phyloP scores from a whole-genome alignment of 306 rosid genomes.

The Sicyos baderoa region DNA sequence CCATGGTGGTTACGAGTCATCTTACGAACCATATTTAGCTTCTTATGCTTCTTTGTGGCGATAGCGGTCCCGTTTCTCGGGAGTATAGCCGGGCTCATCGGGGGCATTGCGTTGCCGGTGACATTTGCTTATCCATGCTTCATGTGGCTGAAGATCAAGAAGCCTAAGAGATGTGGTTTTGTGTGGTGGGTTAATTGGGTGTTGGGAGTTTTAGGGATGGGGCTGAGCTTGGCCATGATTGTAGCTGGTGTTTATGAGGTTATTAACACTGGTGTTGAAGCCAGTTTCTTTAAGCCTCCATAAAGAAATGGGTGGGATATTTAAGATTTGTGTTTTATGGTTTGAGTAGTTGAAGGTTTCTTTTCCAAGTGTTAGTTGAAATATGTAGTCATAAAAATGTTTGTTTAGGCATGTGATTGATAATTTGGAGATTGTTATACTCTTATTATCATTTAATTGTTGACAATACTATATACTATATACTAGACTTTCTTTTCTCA shows the following conservation, averaged over 20 bases:
- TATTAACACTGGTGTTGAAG: conserved; percentile 27
- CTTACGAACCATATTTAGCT: conserved; percentile 29
- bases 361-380: not conserved
- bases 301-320: not conserved
- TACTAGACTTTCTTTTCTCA: no score
- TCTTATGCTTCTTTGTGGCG: conserved; percentile 28
- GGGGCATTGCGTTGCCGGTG: conserved; percentile 47
- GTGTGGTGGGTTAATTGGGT: conserved; percentile 37
- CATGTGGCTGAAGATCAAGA: conserved; percentile 51
- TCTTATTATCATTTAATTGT: no score
- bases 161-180: conserved; percentile 26
- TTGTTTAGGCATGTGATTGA: not conserved
- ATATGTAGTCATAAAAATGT: not conserved
- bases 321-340: not conserved
- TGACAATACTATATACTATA: no score
- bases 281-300: conserved; percentile 38
- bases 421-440: no score
- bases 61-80: conserved; percentile 41
- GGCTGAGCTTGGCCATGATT: conserved; percentile 23
- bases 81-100: conserved; percentile 40
- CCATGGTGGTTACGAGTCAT: conserved; percentile 45
- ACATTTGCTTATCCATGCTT: conserved; percentile 48
- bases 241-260: conserved; percentile 34
- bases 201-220: conserved; percentile 30
- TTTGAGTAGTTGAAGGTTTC: not conserved